Evolutionary conservation across 345 rosid species (phyloP), one percentile per base, ranked within the genome.

Genomic region (Lagerstroemia speciosa): DNA sequence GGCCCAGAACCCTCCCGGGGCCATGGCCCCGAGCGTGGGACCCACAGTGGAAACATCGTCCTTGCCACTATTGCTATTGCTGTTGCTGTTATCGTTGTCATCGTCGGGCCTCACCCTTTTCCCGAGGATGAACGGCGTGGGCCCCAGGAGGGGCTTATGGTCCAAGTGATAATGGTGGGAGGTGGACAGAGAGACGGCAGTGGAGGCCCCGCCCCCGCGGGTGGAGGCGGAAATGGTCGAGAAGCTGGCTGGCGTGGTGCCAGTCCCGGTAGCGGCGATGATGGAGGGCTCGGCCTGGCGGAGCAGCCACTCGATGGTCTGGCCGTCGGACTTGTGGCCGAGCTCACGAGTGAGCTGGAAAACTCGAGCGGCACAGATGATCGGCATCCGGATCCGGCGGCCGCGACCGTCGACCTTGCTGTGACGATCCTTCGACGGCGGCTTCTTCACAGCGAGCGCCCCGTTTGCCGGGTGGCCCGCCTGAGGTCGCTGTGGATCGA

Each of bases 251-350:
- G 99, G 99, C 24, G 98, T 94, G 12, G 99, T 94, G 0, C 99
- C 98, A 0, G 98, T 86, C 0, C 99, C 98, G 3, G 99, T 94
- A 17, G 99, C 99, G 17, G 99, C 99, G 68, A 94, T 89, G 67
- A 94, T 94, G 9, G 99, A 91, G 26, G 98, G 98, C 83, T 95
- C 99, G 6, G 98, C 99, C 74, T 95, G 98, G 72, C 98, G 97
- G n/a, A 95, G 95, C 1, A 95, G 87, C 99, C 99, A 95, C 73
- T 95, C 98, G 33, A 95, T 92, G 17, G 99, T 95, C 79, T 95
- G 98, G 24, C 99, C 99, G 46, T 95, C 98, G 2, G 99, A 95
- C 78, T 95, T 95, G 67, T 92, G 99, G 17, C 99, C 99, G 19
- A 95, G 82, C 85, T 95, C 99, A 9, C 98, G 90, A 0, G 99